Conservation (phyloP, 352 stramenopile species). For the Peronospora destructor region DNA sequence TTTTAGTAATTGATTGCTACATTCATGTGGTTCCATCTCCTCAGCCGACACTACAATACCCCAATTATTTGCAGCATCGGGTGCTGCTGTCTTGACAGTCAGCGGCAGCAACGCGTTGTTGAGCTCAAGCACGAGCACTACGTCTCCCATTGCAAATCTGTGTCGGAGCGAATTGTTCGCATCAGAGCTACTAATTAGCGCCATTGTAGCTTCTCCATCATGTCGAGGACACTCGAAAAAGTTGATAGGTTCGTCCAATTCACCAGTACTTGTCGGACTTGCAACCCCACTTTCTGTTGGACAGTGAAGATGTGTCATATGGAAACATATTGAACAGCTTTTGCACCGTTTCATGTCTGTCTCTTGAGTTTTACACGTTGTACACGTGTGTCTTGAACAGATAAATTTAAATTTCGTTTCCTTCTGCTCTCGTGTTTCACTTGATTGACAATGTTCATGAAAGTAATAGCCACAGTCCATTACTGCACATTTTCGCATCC, state of each 20-base stretch:
- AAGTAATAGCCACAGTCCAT: slow-evolving; percentile 55
- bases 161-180: slow-evolving; percentile 30
- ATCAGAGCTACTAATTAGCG: slow-evolving; percentile 12
- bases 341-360: slow-evolving; percentile 43
- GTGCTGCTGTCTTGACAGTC: slow-evolving; percentile 29
- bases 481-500: slow-evolving; percentile 45
- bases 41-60: slow-evolving; percentile 44
- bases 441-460: slow-evolving; percentile 38
- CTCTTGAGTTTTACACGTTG: slow-evolving; percentile 37
- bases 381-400: slow-evolving; percentile 57
- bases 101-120: slow-evolving; percentile 46
- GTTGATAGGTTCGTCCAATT: slow-evolving; percentile 23
- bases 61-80: slow-evolving; percentile 50
- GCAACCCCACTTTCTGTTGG: slow-evolving; percentile 12
- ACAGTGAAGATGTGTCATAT: slow-evolving; percentile 45
- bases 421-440: background rate
- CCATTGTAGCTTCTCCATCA: slow-evolving; percentile 9
- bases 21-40: slow-evolving; percentile 34
- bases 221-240: slow-evolving; percentile 46
- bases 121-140: slow-evolving; percentile 67
- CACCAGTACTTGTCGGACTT: slow-evolving; percentile 2
- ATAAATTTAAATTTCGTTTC: slow-evolving; percentile 27
- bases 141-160: slow-evolving; percentile 38
- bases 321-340: slow-evolving; percentile 50
- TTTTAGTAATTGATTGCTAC: slow-evolving; percentile 49